Conservation (phyloP, 495 filamentous ascomycete species). For the Daldinia vernicosa region DNA sequence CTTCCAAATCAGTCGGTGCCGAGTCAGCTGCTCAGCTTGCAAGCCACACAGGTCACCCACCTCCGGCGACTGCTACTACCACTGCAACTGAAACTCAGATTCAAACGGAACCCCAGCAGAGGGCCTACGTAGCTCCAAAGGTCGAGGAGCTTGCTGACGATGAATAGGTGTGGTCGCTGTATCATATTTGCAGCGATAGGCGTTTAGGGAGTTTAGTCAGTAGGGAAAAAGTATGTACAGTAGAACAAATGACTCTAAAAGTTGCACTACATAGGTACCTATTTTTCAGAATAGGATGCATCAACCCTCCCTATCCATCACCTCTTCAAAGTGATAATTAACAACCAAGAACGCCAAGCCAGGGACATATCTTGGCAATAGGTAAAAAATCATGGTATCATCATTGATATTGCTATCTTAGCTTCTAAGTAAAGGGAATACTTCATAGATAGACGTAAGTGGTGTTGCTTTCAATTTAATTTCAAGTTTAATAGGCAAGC, state of each 20-base stretch:
- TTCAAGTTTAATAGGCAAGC: background rate
- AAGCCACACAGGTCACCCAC: conserved; percentile 59
- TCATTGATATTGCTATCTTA: background rate
- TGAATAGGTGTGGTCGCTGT: conserved; percentile 44
- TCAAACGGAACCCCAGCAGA: conserved; percentile 55
- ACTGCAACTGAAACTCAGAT: conserved; percentile 63
- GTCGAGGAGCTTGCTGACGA: conserved; percentile 76
- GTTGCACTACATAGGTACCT: conserved; percentile 15
- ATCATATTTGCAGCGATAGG: conserved; percentile 35
- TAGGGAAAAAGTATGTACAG: conserved; percentile 32
- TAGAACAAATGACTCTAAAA: conserved; percentile 17
- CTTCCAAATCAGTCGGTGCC: conserved; percentile 48
- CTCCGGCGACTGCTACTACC: conserved; percentile 67
- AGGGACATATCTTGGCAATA: background rate
- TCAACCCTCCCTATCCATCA: conserved; percentile 2
- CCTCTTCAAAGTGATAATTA: background rate
- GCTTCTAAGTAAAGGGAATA: background rate
- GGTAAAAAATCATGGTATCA: background rate
- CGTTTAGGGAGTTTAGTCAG: conserved; percentile 37
- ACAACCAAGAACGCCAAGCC: background rate
- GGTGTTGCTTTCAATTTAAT: background rate
- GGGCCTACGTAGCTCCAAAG: conserved; percentile 62
- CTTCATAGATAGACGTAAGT: background rate
- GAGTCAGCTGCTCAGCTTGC: conserved; percentile 57
- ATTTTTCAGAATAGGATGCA: conserved; percentile 16